phyloP scores from a whole-genome alignment of 495 filamentous ascomycete species.

The Ramalina intermedia region DNA sequence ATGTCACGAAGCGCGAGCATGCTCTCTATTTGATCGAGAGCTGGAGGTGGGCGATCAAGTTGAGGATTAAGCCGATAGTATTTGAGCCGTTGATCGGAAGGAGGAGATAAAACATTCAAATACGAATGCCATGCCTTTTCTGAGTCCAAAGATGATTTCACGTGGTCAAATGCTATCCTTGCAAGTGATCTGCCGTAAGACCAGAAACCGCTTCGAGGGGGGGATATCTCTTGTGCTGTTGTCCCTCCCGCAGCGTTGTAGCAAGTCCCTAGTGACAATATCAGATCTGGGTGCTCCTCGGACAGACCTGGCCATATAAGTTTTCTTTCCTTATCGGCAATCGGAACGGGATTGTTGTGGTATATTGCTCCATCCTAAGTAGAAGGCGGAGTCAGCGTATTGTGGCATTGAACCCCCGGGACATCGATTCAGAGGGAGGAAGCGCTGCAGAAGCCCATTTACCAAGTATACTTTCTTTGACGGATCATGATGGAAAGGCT shows the following conservation, averaged over 20 bases:
- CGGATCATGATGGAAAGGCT: slow-evolving; percentile 18
- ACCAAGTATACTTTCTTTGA: slow-evolving; percentile 1
- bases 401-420: too few species aligned
- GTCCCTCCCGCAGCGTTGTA: neutral
- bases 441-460: too few species aligned
- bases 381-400: too few species aligned
- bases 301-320: slow-evolving; percentile 23
- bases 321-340: slow-evolving; percentile 25
- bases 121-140: slow-evolving; percentile 10
- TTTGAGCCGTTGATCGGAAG: neutral
- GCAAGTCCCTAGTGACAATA: slow-evolving; percentile 26
- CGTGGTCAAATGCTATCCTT: slow-evolving; percentile 8
- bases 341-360: slow-evolving; percentile 24
- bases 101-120: slow-evolving; percentile 3
- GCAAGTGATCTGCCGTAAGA: slow-evolving; percentile 3
- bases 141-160: slow-evolving; percentile 8
- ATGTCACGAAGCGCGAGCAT: neutral
- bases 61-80: slow-evolving; percentile 11
- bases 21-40: slow-evolving; percentile 7
- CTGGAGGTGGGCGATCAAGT: slow-evolving; percentile 6
- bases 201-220: neutral
- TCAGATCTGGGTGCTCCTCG: slow-evolving; percentile 21
- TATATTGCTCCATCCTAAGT: slow-evolving; percentile 9
- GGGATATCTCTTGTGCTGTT: neutral
- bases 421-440: too few species aligned